These are phyloP conservation scores for Naumovozyma castellii DNA, from an alignment of 805 yeast species.

Conservation along the genomic window DNA sequence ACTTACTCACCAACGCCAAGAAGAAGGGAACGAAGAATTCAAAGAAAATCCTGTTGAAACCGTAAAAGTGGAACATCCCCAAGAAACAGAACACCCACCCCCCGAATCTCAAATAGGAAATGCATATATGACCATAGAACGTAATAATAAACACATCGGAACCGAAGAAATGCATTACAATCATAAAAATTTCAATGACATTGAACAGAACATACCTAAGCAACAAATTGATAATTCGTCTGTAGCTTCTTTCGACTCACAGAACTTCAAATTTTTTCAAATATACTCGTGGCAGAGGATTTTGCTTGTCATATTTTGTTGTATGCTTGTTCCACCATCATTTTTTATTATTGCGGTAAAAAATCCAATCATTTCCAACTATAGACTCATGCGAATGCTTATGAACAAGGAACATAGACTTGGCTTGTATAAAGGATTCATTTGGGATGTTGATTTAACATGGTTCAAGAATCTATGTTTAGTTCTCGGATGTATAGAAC, in stretches of 20 bases:
- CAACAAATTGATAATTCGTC: slow-evolving; percentile 20
- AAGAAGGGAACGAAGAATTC: background rate
- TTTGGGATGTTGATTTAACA: slow-evolving; percentile 21
- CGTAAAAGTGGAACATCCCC: no score
- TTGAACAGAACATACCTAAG: slow-evolving; percentile 7
- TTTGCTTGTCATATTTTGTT: slow-evolving; percentile 9
- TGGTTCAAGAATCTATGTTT: slow-evolving; percentile 27
- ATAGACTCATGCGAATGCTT: slow-evolving; percentile 15
- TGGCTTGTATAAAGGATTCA: slow-evolving; percentile 18
- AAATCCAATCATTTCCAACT: slow-evolving; percentile 6
- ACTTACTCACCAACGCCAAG: background rate
- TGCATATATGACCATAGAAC: background rate
- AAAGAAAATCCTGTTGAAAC: background rate
- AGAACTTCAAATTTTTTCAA: slow-evolving; percentile 10
- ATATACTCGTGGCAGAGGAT: slow-evolving; percentile 20
- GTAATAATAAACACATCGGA: background rate
- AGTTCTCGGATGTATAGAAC: slow-evolving; percentile 25
- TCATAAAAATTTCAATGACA: background rate
- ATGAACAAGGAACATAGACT: slow-evolving; percentile 15
- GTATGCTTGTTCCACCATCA: slow-evolving; percentile 22
- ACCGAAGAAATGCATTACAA: background rate
- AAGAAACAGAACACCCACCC: background rate
- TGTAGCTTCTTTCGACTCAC: slow-evolving; percentile 17
- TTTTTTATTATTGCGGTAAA: slow-evolving; percentile 22
- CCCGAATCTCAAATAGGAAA: background rate